Evolutionary conservation across 192 early-diverging fungal genomes (phyloP).

Genomic region (Ambispora gerdemannii): DNA sequence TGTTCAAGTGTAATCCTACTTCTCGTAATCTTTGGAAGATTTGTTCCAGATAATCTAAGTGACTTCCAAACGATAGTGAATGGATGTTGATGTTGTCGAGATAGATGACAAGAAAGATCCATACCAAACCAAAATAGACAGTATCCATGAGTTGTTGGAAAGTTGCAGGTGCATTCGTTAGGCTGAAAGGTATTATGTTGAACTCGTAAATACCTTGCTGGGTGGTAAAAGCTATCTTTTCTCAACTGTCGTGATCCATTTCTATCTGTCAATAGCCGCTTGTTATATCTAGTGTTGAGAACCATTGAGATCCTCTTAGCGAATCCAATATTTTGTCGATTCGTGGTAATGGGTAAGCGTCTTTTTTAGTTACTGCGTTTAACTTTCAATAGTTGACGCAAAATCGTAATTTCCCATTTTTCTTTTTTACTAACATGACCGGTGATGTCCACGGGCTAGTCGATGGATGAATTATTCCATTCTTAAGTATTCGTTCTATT

Average conservation of each 20-base stretch:
- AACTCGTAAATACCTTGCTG: too few species aligned
- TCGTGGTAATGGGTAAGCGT: too few species aligned
- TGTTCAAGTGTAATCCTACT: too few species aligned
- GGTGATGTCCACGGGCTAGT: conserved; percentile 39
- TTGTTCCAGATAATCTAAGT: too few species aligned
- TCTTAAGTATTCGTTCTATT: not conserved
- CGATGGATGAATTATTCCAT: not conserved
- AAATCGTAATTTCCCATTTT: conserved; percentile 9
- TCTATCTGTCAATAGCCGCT: conserved; percentile 42
- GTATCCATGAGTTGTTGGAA: too few species aligned
- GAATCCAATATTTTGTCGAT: conserved; percentile 37
- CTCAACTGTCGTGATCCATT: conserved; percentile 12
- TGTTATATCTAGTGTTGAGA: conserved; percentile 45
- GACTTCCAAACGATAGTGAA: too few species aligned
- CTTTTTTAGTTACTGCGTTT: conserved; percentile 42
- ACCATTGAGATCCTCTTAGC: conserved; percentile 30
- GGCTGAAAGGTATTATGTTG: too few species aligned
- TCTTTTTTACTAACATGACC: conserved; percentile 9
- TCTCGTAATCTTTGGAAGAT: too few species aligned
- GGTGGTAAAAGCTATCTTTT: conserved; percentile 26
- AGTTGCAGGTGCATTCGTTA: conserved; percentile 3
- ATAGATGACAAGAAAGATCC: too few species aligned
- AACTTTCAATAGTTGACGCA: conserved; percentile 44
- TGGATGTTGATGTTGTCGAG: too few species aligned
- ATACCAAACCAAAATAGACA: too few species aligned